Evolutionary conservation across 768 basidiomycete species (phyloP).

Genomic region (Leucocoprinus sp.): DNA sequence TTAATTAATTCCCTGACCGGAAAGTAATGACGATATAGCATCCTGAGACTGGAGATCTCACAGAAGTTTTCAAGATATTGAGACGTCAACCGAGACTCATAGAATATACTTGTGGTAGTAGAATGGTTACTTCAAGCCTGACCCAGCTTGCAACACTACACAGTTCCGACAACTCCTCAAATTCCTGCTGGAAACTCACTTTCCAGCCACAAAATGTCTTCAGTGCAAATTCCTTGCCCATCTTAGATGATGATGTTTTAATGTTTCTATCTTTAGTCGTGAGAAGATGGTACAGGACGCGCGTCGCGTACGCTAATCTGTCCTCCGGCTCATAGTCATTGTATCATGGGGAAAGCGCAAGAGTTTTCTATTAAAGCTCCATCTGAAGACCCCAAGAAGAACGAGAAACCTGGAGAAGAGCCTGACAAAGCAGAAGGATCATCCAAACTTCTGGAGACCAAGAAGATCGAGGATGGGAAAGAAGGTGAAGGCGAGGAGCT

Average conservation of each 20-base stretch:
- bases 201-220: too few relatives aligned
- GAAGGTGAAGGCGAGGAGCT: conserved; percentile 69
- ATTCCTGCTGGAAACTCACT: too few relatives aligned
- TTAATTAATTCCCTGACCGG: too few relatives aligned
- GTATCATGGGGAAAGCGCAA: conserved; percentile 49
- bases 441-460: conserved; percentile 47
- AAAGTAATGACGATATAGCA: too few relatives aligned
- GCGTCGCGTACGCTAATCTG: conserved; percentile 38
- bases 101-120: too few relatives aligned
- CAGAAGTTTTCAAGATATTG: too few relatives aligned
- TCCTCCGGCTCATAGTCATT: conserved; percentile 10
- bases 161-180: too few relatives aligned
- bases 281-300: conserved; percentile 33
- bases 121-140: too few relatives aligned
- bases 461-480: conserved; percentile 37
- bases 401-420: conserved; percentile 41
- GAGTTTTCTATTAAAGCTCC: conserved; percentile 55
- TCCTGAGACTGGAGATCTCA: too few relatives aligned
- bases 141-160: too few relatives aligned
- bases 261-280: conserved; percentile 19
- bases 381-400: conserved; percentile 72
- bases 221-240: neutral
- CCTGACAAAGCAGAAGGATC: conserved; percentile 30
- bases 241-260: too few relatives aligned
- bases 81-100: too few relatives aligned